Conservation (phyloP, 1,284 basidiomycete genomes). For the Xanthoconium separans region DNA sequence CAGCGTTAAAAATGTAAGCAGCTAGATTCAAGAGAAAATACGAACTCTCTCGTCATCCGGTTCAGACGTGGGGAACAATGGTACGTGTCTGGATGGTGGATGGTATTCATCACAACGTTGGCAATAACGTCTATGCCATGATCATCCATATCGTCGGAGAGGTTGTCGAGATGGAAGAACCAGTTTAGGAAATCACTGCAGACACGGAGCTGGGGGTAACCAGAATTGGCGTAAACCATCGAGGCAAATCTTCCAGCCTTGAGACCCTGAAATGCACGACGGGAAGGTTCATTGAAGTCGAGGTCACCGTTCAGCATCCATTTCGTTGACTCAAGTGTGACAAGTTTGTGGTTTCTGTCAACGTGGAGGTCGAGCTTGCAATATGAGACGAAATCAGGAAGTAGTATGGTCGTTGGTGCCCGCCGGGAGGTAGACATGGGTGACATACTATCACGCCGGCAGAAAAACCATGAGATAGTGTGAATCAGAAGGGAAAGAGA, state of each 20-base stretch:
- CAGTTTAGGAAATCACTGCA: conserved; percentile 60
- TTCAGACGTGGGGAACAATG: conserved; percentile 37
- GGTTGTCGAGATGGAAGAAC: conserved; percentile 60
- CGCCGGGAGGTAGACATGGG: too few relatives aligned
- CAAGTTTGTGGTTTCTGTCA: conserved; percentile 55
- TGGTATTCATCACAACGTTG: conserved; percentile 53
- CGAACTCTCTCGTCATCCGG: conserved; percentile 55
- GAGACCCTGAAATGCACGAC: conserved; percentile 50
- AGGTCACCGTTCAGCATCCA: conserved; percentile 63
- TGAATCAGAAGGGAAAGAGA: too few relatives aligned
- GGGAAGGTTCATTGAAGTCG: conserved; percentile 47
- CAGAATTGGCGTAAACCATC: conserved; percentile 57
- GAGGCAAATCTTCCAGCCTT: conserved; percentile 58
- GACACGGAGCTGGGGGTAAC: conserved; percentile 50
- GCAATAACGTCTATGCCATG: conserved; percentile 45
- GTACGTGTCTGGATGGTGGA: conserved; percentile 49
- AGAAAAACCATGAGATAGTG: too few relatives aligned
- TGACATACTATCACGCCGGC: too few relatives aligned
- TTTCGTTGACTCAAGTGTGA: conserved; percentile 57
- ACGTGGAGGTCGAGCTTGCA: conserved; percentile 55
- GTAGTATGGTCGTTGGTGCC: too few relatives aligned
- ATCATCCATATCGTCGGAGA: conserved; percentile 62
- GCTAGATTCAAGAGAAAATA: background rate
- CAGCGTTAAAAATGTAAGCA: background rate
- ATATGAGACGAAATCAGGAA: conserved; percentile 69